Base-by-base conservation (phyloP, 768 basidiomycete species). In the Amanita fuliginea region DNA sequence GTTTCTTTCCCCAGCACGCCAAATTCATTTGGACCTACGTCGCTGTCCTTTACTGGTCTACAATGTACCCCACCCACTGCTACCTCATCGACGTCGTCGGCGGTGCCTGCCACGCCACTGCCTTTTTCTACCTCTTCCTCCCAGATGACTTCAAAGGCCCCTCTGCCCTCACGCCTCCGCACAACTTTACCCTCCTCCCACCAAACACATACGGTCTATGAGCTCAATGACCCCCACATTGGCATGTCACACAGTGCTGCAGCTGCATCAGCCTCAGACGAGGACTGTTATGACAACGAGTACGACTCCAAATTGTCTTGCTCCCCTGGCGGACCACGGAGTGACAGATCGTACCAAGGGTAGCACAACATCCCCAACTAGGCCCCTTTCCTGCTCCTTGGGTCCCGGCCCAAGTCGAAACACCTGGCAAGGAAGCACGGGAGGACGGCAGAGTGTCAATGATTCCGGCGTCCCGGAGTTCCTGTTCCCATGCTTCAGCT, bases 11-110 rank as follows among this genome's bases (percentile, higher is more conserved):
- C 0, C 73, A 75, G 53, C 74, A 73, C 28, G 71, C 77, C 1
- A 70, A 68, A 2, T 82, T 74, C 55, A 79, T 81, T 19, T 97
- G 92, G 89, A 70, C 67, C 1, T 99, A 98, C 66, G 83, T 81
- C 2, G 81, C 78, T 5, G 68, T 89, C 14, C 77, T 99, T 3
- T 98, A 95, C 64, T 99, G 96, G 96, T 83, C 89, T 8, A 97
- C 95, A 19, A 98, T 98, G 95, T 97, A 95, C 71, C 84, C 95
- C 58, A 90, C 89, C 3, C 92, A 96, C 65, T 94, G 97, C 69
- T 98, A 98, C 72, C 85, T 99, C 60, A 93, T 99, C 67, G 96
- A 99, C 61, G 89, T 97, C 61, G 89, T 92, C 43, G 88, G 83
- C 9, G 96, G 96, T 10, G 89, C 86, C 0, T 95, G 93, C 62